Evolutionary conservation across 2,329 filamentous ascomycete species (phyloP).

Genomic region (Aulographum hederae): DNA sequence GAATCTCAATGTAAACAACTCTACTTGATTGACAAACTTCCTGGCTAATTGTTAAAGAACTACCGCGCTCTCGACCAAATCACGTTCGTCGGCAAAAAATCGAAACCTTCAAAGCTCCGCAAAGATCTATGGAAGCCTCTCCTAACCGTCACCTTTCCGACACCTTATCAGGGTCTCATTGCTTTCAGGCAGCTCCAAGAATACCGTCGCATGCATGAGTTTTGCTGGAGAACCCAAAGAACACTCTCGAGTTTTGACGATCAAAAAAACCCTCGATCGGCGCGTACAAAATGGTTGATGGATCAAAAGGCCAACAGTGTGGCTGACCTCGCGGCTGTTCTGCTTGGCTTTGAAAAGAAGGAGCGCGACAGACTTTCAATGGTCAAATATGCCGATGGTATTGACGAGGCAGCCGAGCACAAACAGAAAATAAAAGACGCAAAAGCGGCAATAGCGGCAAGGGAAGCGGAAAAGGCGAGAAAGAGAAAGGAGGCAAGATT

Average conservation of each 20-base stretch:
- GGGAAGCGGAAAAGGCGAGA: too few relatives aligned
- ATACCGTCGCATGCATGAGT: constrained; percentile 39
- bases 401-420: too few relatives aligned
- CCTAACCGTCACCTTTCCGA: constrained; percentile 37
- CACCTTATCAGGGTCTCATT: constrained; percentile 28
- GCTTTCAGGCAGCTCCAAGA: constrained; percentile 41
- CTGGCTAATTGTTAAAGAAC: constrained; percentile 19
- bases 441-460: too few relatives aligned
- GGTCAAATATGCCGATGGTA: too few relatives aligned
- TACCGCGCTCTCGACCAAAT: constrained; percentile 36
- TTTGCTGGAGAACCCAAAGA: constrained; percentile 26
- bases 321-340: constrained; percentile 39
- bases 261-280: constrained; percentile 25
- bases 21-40: constrained; percentile 3
- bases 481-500: too few relatives aligned
- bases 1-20: constrained; percentile 30
- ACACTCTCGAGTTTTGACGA: constrained; percentile 19
- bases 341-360: too few relatives aligned
- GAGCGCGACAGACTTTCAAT: too few relatives aligned
- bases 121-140: constrained; percentile 46
- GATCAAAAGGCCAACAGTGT: constrained; percentile 45
- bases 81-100: constrained; percentile 45
- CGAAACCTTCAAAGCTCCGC: constrained; percentile 36
- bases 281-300: constrained; percentile 36
- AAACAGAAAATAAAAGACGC: too few relatives aligned